Conservation (phyloP, 495 filamentous ascomycete species). For the Xylaria castorea region DNA sequence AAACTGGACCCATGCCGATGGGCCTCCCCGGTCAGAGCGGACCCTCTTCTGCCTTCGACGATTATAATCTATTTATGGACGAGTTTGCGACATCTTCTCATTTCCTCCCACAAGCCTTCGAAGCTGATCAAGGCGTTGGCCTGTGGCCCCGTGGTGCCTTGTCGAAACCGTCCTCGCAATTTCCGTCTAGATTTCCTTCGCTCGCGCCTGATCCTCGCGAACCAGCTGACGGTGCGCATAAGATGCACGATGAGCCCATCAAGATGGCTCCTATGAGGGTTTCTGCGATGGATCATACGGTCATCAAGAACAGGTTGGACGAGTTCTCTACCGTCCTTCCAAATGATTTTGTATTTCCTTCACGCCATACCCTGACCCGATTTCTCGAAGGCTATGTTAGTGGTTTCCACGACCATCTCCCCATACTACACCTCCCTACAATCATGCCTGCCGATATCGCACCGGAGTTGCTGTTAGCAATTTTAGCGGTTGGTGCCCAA, state of each 20-base stretch:
- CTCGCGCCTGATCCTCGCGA: constrained; percentile 69
- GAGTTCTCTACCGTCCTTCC: constrained; percentile 73
- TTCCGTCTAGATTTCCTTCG: constrained; percentile 73
- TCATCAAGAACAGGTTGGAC: constrained; percentile 67
- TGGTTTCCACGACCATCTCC: constrained; percentile 72
- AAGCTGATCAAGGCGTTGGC: constrained; percentile 53
- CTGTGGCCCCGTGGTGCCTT: constrained; percentile 52
- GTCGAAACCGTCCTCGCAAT: constrained; percentile 65
- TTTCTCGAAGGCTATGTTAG: constrained; percentile 72
- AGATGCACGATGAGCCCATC: constrained; percentile 50
- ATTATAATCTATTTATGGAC: constrained; percentile 61
- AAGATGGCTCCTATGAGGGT: constrained; percentile 67
- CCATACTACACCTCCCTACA: constrained; percentile 71
- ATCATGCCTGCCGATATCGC: constrained; percentile 60
- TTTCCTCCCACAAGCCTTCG: constrained; percentile 55
- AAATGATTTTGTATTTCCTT: constrained; percentile 68
- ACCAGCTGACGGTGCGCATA: constrained; percentile 53
- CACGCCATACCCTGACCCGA: constrained; percentile 67
- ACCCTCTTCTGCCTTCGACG: constrained; percentile 47
- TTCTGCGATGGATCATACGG: constrained; percentile 65
- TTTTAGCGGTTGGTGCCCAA: constrained; percentile 69
- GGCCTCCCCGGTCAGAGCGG: constrained; percentile 49
- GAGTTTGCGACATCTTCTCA: constrained; percentile 56
- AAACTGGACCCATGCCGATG: constrained; percentile 47
- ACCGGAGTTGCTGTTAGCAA: constrained; percentile 67